phyloP scores from a whole-genome alignment of 306 rosid species.

The Lathyrus oleraceus region DNA sequence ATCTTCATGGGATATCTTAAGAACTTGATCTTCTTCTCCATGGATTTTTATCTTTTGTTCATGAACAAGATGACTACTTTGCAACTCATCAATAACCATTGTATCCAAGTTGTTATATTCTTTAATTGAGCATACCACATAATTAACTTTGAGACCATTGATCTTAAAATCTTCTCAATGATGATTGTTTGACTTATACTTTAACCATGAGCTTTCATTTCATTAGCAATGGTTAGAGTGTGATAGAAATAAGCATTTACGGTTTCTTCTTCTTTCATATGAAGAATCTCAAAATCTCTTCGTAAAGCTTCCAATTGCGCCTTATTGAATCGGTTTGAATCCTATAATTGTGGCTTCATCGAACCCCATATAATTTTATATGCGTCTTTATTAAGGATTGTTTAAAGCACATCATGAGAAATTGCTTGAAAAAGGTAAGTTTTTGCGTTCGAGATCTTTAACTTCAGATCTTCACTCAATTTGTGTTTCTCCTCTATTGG shows the following conservation, averaged over 20 bases:
- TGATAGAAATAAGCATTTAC: background rate
- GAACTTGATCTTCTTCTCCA: background rate
- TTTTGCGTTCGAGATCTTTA: no score
- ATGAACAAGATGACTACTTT: background rate
- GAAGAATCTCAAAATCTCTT: background rate
- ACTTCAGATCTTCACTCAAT: no score
- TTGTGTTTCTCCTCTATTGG: no score
- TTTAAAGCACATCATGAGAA: no score
- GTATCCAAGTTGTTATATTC: background rate
- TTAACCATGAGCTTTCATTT: background rate
- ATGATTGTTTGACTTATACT: background rate
- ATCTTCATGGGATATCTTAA: background rate
- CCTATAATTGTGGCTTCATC: background rate
- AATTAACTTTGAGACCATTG: no score
- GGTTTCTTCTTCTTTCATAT: background rate
- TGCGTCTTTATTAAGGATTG: background rate
- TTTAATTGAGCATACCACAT: background rate
- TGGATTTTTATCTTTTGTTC: background rate
- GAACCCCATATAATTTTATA: background rate
- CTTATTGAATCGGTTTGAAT: background rate
- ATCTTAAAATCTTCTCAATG: background rate
- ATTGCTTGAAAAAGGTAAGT: no score
- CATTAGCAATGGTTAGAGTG: background rate
- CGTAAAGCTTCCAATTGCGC: background rate
- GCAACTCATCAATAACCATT: background rate